Evolutionary conservation across 2,329 filamentous ascomycete species (phyloP), one percentile per base, ranked within the genome.

Genomic region (Monosporascus sp.): DNA sequence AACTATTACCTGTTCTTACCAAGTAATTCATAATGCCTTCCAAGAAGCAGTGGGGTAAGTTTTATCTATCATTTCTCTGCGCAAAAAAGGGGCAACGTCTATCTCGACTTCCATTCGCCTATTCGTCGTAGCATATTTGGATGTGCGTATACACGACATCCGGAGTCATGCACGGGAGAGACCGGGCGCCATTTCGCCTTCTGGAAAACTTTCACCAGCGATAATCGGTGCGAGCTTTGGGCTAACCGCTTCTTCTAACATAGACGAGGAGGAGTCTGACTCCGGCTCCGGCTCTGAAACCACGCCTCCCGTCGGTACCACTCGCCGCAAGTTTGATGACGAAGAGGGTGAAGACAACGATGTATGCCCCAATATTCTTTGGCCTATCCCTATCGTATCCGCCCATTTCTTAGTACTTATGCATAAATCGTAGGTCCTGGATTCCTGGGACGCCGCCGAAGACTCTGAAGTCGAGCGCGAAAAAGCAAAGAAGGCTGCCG

Each of bases 381-480:
- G 40, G 14, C n/a, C 16, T 16, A 27, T 22, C 19, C 34, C 7
- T 20, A 46, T 31, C 20, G 50, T 24, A 44, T 46, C 49, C 52
- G 47, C 44, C 49, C 52, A 52, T 55, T 51, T 38, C 40, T 24
- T 8, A 27, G 38, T 53, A 48, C 48, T 51, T 41, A 63, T 49
- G 49, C 47, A 22, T 19, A 19, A 24, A 17, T 44, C 17, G 3
- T 60, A 96, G 87, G 90, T 97, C 53, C 83, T 97, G 67, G 94
- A 99, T 56, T 93, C 90, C 36, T 99, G 94, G 94, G 92, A 97
- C 67, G 93, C 90, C 54, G 92, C 90, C 63, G 94, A 97, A 68
- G 94, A 99, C 76, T 96, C 91, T 57, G 94, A 99, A 66, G 93
- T 86, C 64, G 94, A 99, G 78, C 89, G 91, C 66, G 92, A 97